Base-by-base conservation (phyloP, 78 protist species). In the Mastigamoeba balamuthi region DNA sequence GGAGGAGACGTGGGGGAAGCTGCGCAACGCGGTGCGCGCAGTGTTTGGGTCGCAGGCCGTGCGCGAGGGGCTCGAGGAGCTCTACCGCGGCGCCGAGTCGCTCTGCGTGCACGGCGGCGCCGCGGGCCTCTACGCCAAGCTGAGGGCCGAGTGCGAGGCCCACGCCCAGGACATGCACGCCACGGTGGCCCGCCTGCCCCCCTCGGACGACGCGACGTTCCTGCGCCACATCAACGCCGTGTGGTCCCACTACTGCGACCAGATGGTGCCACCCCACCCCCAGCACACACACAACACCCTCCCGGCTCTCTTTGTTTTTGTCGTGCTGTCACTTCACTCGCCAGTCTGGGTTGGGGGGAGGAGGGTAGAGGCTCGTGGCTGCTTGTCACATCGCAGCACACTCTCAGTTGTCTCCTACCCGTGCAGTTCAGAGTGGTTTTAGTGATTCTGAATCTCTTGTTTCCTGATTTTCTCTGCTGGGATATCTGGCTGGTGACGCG, bases 231-330 rank as follows among this genome's bases (percentile, higher is more conserved):
- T 82, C 17, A 58, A 76, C 69, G 29, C 52, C 36, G 44, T 43
- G 68, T 82, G 87, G 87, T 42, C 58, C 37, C 77, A 82, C 67
- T 78, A 69, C 37, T 69, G 83, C 38, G 74, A 68, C 58, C 77
- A 70, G 33, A 66, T 82, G 67, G 86, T 81, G 77, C n/a, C n/a
- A n/a, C n/a, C n/a, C n/a, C n/a, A n/a, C n/a, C n/a, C n/a, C n/a
- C n/a, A n/a, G n/a, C n/a, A n/a, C n/a, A n/a, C n/a, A n/a, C n/a
- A n/a, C n/a, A n/a, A n/a, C n/a, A n/a, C n/a, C n/a, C n/a, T n/a
- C n/a, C n/a, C n/a, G n/a, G n/a, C n/a, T n/a, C n/a, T n/a, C n/a
- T n/a, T n/a, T n/a, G n/a, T n/a, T n/a, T n/a, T n/a, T n/a, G n/a
- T n/a, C n/a, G n/a, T n/a, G n/a, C 17, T 72, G 53, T 70, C 8